Evolutionary conservation across 2,329 filamentous ascomycete species (phyloP).

Genomic region (Phaeomoniella chlamydospora): DNA sequence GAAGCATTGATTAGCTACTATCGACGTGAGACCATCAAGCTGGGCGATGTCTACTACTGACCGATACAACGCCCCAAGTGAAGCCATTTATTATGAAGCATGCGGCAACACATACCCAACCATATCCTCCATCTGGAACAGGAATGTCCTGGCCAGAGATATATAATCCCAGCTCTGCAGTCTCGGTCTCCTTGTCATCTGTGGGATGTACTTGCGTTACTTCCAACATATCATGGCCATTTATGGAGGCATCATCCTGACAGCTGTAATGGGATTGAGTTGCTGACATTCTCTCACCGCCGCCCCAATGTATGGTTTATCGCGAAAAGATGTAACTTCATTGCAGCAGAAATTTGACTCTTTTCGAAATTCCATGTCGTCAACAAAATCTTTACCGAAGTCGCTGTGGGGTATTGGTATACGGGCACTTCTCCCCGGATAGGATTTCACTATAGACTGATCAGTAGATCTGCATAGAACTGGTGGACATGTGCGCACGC

Average conservation of each 20-base stretch:
- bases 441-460: too few species aligned
- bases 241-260: background rate
- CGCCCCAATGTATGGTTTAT: background rate
- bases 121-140: slow-evolving; percentile 17
- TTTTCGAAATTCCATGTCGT: too few species aligned
- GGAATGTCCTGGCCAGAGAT: background rate
- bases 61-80: slow-evolving; percentile 16
- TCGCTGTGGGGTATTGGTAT: too few species aligned
- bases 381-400: too few species aligned
- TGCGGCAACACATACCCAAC: slow-evolving; percentile 15
- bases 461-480: too few species aligned
- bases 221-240: background rate
- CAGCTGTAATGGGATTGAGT: too few species aligned
- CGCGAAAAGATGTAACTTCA: too few species aligned
- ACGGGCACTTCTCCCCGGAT: too few species aligned
- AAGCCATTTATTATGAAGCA: slow-evolving; percentile 16
- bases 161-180: background rate
- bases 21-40: background rate
- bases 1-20: background rate
- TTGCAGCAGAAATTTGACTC: too few species aligned
- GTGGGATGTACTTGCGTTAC: background rate
- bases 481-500: too few species aligned
- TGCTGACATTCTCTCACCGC: background rate
- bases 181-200: background rate
- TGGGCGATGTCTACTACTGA: background rate